A percentile compares a stretch with the other conserved stretches of the same genome.
These are phyloP conservation scores for Thalassiosira hispida DNA, from an alignment of 352 stramenopile species.

Conservation along the genomic window DNA sequence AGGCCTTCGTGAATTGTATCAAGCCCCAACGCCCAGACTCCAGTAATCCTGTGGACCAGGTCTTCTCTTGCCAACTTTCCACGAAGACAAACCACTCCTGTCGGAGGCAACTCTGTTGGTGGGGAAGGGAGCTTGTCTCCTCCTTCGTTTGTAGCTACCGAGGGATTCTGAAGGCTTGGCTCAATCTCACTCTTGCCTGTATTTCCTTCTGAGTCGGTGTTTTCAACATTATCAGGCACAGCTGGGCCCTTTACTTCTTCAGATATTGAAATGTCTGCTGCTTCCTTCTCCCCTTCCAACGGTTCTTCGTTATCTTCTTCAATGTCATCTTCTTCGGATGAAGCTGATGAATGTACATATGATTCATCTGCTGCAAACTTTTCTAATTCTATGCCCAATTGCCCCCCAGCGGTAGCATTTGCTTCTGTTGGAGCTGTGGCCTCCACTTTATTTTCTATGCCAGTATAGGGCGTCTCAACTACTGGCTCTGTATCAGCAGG, in stretches of 20 bases:
- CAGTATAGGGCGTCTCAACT: neutral
- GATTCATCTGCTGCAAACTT: neutral
- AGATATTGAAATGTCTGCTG: neutral
- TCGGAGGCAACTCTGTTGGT: slow-evolving; percentile 47
- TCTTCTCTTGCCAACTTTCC: slow-evolving; percentile 62
- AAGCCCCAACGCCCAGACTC: slow-evolving; percentile 72
- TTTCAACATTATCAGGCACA: neutral
- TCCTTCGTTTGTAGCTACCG: neutral
- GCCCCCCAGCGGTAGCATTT: slow-evolving; percentile 17
- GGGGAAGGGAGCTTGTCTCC: slow-evolving; percentile 57
- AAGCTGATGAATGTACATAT: neutral
- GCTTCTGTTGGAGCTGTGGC: neutral
- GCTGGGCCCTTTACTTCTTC: neutral
- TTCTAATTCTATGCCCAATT: neutral
- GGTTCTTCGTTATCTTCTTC: neutral
- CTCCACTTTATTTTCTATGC: neutral
- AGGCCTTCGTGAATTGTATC: slow-evolving; percentile 70
- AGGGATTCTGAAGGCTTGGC: slow-evolving; percentile 46
- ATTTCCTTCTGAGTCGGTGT: neutral
- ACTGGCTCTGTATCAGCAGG: slow-evolving; percentile 3
- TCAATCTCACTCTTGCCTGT: slow-evolving; percentile 48
- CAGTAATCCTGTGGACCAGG: slow-evolving; percentile 65
- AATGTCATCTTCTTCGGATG: neutral
- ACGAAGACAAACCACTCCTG: slow-evolving; percentile 67
- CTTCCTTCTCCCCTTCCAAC: neutral